These are phyloP conservation scores for Sporothrix phasma DNA, from an alignment of 2,329 filamentous ascomycete genomes.

Conservation along the genomic window DNA sequence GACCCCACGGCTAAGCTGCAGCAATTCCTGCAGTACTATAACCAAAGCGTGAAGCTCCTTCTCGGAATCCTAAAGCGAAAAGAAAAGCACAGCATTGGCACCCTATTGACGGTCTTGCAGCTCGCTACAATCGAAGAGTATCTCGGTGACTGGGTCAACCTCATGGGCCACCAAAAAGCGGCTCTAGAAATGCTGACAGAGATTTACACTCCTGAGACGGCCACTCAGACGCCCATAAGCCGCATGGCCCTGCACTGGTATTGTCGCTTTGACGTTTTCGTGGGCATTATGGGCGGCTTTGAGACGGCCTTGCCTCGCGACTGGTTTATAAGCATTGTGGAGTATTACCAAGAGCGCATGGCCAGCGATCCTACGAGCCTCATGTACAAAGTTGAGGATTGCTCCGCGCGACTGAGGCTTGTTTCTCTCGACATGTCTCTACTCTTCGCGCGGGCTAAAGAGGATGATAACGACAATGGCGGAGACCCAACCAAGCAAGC, in stretches of 20 bases:
- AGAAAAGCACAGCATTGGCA: constrained; percentile 62
- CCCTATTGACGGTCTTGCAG: constrained; percentile 78
- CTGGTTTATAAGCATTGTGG: constrained; percentile 62
- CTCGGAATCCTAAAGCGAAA: constrained; percentile 60
- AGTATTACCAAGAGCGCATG: constrained; percentile 52
- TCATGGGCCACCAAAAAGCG: constrained; percentile 86
- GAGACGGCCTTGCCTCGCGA: constrained; percentile 62
- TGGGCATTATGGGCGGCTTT: constrained; percentile 72
- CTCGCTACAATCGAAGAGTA: constrained; percentile 95
- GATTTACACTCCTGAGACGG: constrained; percentile 66
- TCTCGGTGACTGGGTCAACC: constrained; percentile 88
- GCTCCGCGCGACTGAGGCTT: constrained; percentile 56
- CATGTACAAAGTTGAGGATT: constrained; percentile 56
- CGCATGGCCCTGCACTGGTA: constrained; percentile 82
- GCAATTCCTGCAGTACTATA: constrained; percentile 82
- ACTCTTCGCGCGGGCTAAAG: constrained; percentile 58
- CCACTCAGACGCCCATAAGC: constrained; percentile 59
- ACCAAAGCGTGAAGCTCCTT: constrained; percentile 71
- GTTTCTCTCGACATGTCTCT: constrained; percentile 73
- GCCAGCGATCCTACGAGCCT: constrained; percentile 52
- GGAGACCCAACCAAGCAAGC: constrained; percentile 28
- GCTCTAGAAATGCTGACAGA: constrained; percentile 71
- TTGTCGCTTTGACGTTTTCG: constrained; percentile 74
- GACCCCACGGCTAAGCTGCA: constrained; percentile 63
- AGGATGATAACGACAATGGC: constrained; percentile 20